Base-by-base conservation (phyloP, 139 green algal genomes). In the Nannochloris sp. region DNA sequence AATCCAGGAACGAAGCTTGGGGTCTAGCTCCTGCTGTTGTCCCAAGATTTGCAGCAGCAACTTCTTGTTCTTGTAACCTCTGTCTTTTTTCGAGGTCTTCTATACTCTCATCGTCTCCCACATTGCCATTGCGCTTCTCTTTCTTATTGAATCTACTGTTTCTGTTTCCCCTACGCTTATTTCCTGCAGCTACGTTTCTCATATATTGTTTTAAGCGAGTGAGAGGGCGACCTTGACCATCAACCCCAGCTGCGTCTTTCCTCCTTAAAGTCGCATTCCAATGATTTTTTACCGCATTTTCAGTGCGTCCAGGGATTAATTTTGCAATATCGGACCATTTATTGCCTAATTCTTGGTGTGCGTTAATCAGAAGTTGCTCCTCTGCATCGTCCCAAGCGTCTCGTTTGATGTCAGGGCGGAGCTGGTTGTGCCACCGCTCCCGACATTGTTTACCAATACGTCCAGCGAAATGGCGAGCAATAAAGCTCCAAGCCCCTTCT, bases 251-350 rank as follows among this genome's bases (percentile, higher is more conserved):
- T 19, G n/a, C 45, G 29, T 71, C 65, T 54, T 73, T 79, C 45
- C 72, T 73, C 37, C 69, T 68, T 47, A 89, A 37, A 23, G 77
- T 91, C 35, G 72, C 69, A 61, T 90, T 86, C 86, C 86, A 92
- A 78, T 89, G 85, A 75, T 92, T 92, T 59, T 92, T 93, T 19
- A 93, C 87, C 14, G 85, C 76, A 54, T 92, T 93, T 71, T 92
- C 85, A 4, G 85, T 90, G 33, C 73, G 70, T 4, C 85, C 85
- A 1, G 76, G 74, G 36, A 95, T 62, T 37, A 73, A 46, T 46
- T 79, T 68, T 10, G 85, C 83, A 25, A 93, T 87, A 47, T 82
- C 67, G 0, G 86, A 81, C 86, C 86, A 93, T 54, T 42, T 39
- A 59, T 76, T 76, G 24, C 70, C 72, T 19, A 73, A 54, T 61